These are phyloP conservation scores for Penicillium sp. DNA, from an alignment of 2,329 filamentous ascomycete species.

Conservation along the genomic window DNA sequence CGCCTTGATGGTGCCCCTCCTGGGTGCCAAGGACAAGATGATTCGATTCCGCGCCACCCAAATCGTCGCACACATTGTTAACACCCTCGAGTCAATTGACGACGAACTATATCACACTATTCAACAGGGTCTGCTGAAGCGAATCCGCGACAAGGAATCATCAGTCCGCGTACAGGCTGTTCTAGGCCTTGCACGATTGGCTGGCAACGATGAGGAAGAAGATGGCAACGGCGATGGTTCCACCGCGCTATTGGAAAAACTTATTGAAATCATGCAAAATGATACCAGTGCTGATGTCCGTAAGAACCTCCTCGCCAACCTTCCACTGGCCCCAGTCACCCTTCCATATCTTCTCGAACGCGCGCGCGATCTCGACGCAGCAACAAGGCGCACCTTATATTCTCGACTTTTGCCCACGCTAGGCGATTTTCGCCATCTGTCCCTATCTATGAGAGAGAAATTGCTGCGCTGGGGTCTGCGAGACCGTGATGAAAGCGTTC, in stretches of 20 bases:
- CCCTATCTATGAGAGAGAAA: constrained; percentile 92
- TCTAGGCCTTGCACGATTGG: constrained; percentile 80
- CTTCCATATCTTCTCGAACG: constrained; percentile 86
- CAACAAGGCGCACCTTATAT: constrained; percentile 82
- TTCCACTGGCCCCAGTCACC: constrained; percentile 81
- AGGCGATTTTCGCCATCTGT: constrained; percentile 91
- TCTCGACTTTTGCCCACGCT: constrained; percentile 81
- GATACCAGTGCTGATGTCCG: constrained; percentile 93
- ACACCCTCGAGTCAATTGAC: constrained; percentile 87
- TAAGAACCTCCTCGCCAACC: constrained; percentile 80
- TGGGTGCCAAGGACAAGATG: constrained; percentile 86
- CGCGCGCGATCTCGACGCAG: constrained; percentile 82
- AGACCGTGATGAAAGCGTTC: constrained; percentile 90
- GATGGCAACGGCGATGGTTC: constrained; percentile 63
- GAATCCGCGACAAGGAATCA: constrained; percentile 90
- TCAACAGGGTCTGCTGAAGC: constrained; percentile 74
- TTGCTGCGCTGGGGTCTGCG: constrained; percentile 90
- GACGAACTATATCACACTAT: constrained; percentile 86
- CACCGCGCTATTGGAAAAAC: constrained; percentile 73
- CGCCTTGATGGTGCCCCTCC: constrained; percentile 69
- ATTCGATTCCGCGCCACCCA: constrained; percentile 89
- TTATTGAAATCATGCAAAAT: constrained; percentile 86
- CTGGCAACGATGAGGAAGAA: constrained; percentile 67
- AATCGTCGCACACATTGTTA: constrained; percentile 85
- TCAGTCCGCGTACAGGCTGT: constrained; percentile 91